These are phyloP conservation scores for Dothideomycetes sp. DNA, from an alignment of 2,329 filamentous ascomycete species.

Conservation along the genomic window DNA sequence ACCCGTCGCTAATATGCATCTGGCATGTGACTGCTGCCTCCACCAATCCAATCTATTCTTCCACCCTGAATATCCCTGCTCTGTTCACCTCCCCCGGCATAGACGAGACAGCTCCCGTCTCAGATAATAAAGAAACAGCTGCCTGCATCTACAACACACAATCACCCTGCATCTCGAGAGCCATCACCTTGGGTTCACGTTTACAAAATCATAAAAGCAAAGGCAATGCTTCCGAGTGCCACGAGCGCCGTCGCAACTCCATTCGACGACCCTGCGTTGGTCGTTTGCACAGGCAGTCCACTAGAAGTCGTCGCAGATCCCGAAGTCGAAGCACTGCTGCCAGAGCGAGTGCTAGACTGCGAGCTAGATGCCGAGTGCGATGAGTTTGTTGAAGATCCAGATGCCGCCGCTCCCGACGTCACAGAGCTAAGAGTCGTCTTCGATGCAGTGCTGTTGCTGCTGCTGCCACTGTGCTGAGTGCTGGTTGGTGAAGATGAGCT, in stretches of 20 bases:
- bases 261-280: constrained; percentile 1
- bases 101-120: no score
- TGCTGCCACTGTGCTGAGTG: background rate
- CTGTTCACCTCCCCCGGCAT: no score
- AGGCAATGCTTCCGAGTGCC: constrained; percentile 1
- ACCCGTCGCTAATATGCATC: no score
- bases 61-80: no score
- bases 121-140: no score
- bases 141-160: no score
- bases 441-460: background rate
- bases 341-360: background rate
- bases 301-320: background rate
- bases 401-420: background rate
- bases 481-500: constrained; percentile 2
- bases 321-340: background rate
- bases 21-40: no score
- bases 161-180: no score
- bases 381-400: background rate
- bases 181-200: no score
- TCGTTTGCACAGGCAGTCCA: constrained; percentile 2
- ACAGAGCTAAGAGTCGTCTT: background rate
- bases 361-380: background rate
- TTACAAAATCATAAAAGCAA: constrained; percentile 4
- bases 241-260: constrained; percentile 1
- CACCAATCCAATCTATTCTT: no score